These are phyloP conservation scores for Pichia membranifaciens DNA, from an alignment of 805 yeast genomes.

Conservation along the genomic window DNA sequence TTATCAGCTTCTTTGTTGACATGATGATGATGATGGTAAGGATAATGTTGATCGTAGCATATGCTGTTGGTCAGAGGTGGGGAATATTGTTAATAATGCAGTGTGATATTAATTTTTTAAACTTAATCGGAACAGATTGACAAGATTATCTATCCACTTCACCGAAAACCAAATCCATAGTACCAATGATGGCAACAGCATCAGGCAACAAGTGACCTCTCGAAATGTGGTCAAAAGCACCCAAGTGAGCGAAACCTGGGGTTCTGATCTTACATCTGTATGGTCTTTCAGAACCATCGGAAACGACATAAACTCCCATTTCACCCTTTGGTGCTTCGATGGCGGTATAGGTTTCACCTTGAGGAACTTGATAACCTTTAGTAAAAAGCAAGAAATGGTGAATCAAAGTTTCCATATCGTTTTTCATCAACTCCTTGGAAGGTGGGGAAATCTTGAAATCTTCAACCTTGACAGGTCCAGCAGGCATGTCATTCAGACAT, in stretches of 20 bases:
- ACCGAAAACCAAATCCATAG: conserved; percentile 92
- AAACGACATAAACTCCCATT: conserved; percentile 84
- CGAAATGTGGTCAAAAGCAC: conserved; percentile 80
- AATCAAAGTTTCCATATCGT: conserved; percentile 87
- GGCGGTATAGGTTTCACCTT: conserved; percentile 86
- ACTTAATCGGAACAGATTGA: background rate
- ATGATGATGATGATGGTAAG: no score
- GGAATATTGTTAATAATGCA: no score
- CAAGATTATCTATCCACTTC: conserved; percentile 75
- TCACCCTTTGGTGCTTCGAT: conserved; percentile 96
- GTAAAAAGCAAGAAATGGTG: conserved; percentile 86
- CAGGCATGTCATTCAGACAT: conserved; percentile 87
- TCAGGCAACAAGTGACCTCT: conserved; percentile 86
- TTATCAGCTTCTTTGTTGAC: no score
- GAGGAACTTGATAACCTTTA: conserved; percentile 84
- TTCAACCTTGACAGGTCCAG: conserved; percentile 87
- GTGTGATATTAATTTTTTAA: no score
- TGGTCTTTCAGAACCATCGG: conserved; percentile 87
- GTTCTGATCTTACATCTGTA: conserved; percentile 90
- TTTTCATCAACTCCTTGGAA: conserved; percentile 75
- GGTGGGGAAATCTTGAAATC: conserved; percentile 84
- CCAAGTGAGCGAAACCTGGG: conserved; percentile 90
- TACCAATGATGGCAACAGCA: conserved; percentile 90
- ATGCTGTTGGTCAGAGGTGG: no score
- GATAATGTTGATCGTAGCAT: no score